Percentiles rank a stretch among this genome's conserved stretches.
phyloP scores from a whole-genome alignment of 1,284 basidiomycete species.

The Marasmius sp. region DNA sequence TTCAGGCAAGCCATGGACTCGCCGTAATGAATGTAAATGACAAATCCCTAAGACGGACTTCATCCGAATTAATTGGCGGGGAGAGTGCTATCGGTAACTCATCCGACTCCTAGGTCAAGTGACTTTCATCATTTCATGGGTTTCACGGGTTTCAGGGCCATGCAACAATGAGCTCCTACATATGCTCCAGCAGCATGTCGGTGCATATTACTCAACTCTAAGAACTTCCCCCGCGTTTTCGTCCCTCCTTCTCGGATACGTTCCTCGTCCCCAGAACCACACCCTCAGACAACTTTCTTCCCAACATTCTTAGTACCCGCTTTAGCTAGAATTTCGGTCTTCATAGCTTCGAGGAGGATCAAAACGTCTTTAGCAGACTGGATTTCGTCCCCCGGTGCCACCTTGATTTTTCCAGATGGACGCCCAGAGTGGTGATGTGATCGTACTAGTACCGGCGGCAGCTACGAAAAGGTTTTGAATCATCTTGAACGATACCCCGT shows the following conservation, averaged over 20 bases:
- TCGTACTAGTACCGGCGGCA: slow-evolving; percentile 14
- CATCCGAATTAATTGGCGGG: too few species aligned
- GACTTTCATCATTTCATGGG: too few species aligned
- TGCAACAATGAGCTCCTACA: too few species aligned
- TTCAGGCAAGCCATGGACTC: too few species aligned
- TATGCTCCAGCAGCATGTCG: too few species aligned
- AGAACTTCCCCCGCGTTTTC: slow-evolving; percentile 48
- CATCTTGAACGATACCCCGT: neutral
- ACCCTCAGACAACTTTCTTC: slow-evolving; percentile 37
- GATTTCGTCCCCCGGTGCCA: slow-evolving; percentile 42
- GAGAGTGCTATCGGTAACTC: too few species aligned
- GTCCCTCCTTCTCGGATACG: slow-evolving; percentile 40
- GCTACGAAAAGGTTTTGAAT: slow-evolving; percentile 2
- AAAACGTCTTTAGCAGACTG: slow-evolving; percentile 47
- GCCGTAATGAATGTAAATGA: too few species aligned
- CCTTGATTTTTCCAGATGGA: slow-evolving; percentile 58
- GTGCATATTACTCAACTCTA: slow-evolving; percentile 10
- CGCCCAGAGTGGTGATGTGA: slow-evolving; percentile 49
- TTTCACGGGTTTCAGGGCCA: too few species aligned
- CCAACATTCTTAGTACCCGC: slow-evolving; percentile 48
- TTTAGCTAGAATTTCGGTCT: slow-evolving; percentile 58
- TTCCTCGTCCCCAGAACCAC: slow-evolving; percentile 40
- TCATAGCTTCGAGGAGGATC: slow-evolving; percentile 71
- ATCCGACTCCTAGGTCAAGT: too few species aligned
- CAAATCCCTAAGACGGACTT: too few species aligned